A percentile compares a stretch with the other conserved stretches of the same genome.
These are phyloP conservation scores for Sanghuangporus baumii DNA, from an alignment of 1,284 basidiomycete species.

Conservation along the genomic window DNA sequence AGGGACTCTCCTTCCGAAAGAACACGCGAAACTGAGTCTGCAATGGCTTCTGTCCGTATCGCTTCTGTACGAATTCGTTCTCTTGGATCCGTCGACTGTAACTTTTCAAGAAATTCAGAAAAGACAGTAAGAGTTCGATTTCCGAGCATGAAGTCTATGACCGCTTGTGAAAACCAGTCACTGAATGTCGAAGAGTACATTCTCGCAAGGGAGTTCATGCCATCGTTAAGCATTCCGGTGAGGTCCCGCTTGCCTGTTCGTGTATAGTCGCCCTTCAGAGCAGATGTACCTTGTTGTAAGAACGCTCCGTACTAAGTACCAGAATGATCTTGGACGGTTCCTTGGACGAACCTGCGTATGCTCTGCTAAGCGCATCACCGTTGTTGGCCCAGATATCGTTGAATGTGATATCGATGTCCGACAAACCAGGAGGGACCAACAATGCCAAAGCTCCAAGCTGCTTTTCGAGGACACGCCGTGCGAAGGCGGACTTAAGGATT, in stretches of 20 bases:
- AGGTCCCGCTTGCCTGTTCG: conserved; percentile 93
- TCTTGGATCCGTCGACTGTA: conserved; percentile 85
- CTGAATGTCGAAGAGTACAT: conserved; percentile 85
- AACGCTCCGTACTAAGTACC: background rate
- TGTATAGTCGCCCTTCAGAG: conserved; percentile 11
- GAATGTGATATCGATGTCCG: conserved; percentile 74
- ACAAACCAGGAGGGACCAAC: conserved; percentile 41
- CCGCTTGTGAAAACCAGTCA: conserved; percentile 95
- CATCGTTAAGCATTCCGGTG: conserved; percentile 87
- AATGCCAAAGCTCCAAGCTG: conserved; percentile 82
- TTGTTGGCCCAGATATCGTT: conserved; percentile 98
- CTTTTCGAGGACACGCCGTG: conserved; percentile 71
- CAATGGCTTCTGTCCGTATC: conserved; percentile 86
- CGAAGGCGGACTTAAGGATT: conserved; percentile 76
- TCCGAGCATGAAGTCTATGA: conserved; percentile 89
- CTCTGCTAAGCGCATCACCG: conserved; percentile 79
- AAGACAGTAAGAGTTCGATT: conserved; percentile 82
- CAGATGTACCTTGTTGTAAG: background rate
- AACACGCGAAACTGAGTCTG: conserved; percentile 78
- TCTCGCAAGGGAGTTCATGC: conserved; percentile 85
- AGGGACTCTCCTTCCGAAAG: conserved; percentile 77
- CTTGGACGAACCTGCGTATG: conserved; percentile 58
- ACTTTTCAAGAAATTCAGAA: conserved; percentile 82
- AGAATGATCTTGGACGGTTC: background rate
- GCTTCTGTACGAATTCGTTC: conserved; percentile 84